phyloP scores from a whole-genome alignment of 257 asterid species.

The Solanum dulcamara region DNA sequence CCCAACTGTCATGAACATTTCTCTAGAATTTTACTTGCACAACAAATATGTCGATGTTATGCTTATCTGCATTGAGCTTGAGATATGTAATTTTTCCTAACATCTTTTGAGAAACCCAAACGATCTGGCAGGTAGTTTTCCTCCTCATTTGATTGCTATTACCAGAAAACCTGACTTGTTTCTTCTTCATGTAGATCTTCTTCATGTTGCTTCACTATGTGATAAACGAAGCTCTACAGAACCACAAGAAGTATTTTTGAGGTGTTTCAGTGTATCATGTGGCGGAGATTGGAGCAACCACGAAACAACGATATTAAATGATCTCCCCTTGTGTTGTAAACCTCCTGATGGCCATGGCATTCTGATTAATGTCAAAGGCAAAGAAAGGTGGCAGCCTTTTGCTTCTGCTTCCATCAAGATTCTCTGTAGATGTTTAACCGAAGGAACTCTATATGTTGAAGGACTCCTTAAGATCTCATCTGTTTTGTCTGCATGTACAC shows the following conservation, averaged over 20 bases:
- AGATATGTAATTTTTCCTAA: background rate
- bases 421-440: constrained; percentile 68
- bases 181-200: constrained; percentile 34
- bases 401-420: constrained; percentile 74
- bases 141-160: background rate
- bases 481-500: constrained; percentile 57
- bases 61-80: background rate
- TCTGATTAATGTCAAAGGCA: constrained; percentile 55
- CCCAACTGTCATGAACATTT: background rate
- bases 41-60: background rate
- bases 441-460: constrained; percentile 82
- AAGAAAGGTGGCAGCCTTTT: constrained; percentile 62
- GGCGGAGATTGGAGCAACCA: constrained; percentile 23
- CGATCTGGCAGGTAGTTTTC: background rate
- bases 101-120: background rate
- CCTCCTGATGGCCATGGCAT: constrained; percentile 58
- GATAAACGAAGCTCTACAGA: constrained; percentile 22
- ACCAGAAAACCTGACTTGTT: background rate
- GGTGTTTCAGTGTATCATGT: constrained; percentile 46
- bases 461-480: constrained; percentile 67
- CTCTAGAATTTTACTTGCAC: background rate
- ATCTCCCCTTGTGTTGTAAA: constrained; percentile 42
- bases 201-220: constrained; percentile 29
- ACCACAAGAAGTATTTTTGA: constrained; percentile 36
- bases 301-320: constrained; percentile 37